Conservation (phyloP, 164 flowering plant species). For the Umbilicus rupestris region DNA sequence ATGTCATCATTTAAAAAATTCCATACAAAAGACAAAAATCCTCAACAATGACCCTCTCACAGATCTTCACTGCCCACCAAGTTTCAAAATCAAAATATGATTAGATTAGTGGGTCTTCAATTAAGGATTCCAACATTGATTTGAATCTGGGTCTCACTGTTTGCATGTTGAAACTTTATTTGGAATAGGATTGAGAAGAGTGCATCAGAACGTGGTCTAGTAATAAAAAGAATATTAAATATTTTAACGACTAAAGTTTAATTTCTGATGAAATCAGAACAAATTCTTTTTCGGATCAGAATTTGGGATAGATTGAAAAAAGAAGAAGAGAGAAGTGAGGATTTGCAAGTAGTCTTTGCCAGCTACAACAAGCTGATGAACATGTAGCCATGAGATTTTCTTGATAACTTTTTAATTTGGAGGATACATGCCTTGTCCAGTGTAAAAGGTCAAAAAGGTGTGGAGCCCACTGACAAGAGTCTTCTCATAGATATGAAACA, state of each 20-base stretch:
- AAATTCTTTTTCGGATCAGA: too few relatives aligned
- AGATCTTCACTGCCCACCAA: neutral
- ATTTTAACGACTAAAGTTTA: too few relatives aligned
- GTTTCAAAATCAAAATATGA: neutral
- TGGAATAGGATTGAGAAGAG: neutral
- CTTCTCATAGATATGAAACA: neutral
- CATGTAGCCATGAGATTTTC: neutral
- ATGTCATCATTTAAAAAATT: neutral
- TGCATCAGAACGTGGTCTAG: too few relatives aligned
- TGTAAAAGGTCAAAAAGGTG: constrained; percentile 1
- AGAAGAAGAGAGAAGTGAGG: neutral
- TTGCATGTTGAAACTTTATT: neutral
- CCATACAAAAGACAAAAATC: neutral
- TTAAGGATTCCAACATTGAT: neutral
- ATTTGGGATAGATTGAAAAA: too few relatives aligned
- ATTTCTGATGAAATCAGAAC: too few relatives aligned
- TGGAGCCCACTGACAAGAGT: neutral
- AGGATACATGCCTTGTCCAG: neutral
- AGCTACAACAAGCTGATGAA: constrained; percentile 2
- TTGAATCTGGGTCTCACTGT: neutral
- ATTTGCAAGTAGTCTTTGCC: neutral
- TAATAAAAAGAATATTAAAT: too few relatives aligned
- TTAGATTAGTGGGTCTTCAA: neutral
- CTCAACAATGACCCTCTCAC: neutral
- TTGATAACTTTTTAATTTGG: neutral